phyloP scores from a whole-genome alignment of 192 early-diverging fungal genomes.

The Backusella westeae region DNA sequence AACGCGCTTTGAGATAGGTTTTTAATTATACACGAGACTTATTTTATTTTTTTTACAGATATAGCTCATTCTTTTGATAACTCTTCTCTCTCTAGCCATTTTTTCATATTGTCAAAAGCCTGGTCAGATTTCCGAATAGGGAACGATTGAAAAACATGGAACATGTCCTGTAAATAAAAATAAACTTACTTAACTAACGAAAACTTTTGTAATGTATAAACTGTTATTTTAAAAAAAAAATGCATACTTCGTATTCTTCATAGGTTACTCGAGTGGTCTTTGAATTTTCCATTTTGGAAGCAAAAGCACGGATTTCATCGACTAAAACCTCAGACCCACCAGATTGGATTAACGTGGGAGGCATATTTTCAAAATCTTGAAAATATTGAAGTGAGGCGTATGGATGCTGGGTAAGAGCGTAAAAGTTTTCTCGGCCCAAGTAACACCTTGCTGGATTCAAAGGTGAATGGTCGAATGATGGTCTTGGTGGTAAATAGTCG shows the following conservation, averaged over 20 bases:
- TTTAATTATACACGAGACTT: not conserved
- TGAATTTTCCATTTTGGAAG: slow-evolving; percentile 3
- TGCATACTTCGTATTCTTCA: slow-evolving; percentile 20
- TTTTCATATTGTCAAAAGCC: slow-evolving; percentile 17
- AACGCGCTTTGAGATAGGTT: not conserved
- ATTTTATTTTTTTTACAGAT: not conserved
- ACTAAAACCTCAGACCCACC: slow-evolving; percentile 42
- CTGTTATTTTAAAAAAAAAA: not conserved
- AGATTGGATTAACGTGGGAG: slow-evolving; percentile 47
- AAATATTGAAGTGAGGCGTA: slow-evolving; percentile 49
- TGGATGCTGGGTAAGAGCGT: slow-evolving; percentile 38
- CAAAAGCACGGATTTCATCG: slow-evolving; percentile 40
- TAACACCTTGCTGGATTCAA: slow-evolving; percentile 45
- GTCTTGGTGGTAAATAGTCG: slow-evolving; percentile 36
- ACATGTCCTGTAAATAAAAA: slow-evolving; percentile 15
- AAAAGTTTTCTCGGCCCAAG: slow-evolving; percentile 30
- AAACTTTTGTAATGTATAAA: not conserved
- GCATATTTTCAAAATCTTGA: slow-evolving; percentile 34
- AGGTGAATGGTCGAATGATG: slow-evolving; percentile 15
- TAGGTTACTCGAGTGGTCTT: slow-evolving; percentile 9
- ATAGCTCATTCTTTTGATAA: not conserved
- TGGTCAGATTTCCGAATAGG: not conserved
- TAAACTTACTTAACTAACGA: not conserved
- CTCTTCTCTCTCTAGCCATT: slow-evolving; percentile 4
- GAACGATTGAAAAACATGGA: slow-evolving; percentile 26